phyloP scores from a whole-genome alignment of 2,329 filamentous ascomycete species.

The Trichoderma sp. region DNA sequence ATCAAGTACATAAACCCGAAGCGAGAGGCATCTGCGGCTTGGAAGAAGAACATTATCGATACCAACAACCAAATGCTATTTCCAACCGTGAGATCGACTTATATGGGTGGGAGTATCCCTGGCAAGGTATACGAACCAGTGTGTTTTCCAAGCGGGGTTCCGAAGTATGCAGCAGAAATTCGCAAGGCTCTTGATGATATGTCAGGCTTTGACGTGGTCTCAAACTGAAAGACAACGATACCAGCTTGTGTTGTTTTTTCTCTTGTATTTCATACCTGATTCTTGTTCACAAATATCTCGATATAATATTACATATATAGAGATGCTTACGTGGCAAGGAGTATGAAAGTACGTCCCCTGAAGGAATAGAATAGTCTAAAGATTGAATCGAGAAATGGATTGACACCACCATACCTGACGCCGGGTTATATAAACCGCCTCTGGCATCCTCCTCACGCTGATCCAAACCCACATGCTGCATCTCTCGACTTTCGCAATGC shows the following conservation, averaged over 20 bases:
- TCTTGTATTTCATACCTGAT: neutral
- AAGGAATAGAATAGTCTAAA: too few species aligned
- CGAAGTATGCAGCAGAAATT: constrained; percentile 34
- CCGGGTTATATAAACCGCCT: constrained; percentile 39
- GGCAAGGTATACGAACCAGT: constrained; percentile 52
- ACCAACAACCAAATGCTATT: constrained; percentile 47
- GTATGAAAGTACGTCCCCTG: neutral
- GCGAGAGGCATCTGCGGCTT: constrained; percentile 42
- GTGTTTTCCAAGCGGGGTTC: constrained; percentile 44
- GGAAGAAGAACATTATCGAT: constrained; percentile 49
- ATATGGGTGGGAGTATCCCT: constrained; percentile 55
- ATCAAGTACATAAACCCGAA: constrained; percentile 52
- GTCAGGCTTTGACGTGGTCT: constrained; percentile 36
- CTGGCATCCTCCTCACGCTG: constrained; percentile 34
- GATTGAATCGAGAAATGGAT: too few species aligned
- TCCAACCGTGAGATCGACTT: constrained; percentile 48
- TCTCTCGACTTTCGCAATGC: constrained; percentile 30
- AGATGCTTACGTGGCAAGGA: neutral
- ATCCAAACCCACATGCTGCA: constrained; percentile 28
- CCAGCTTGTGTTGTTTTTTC: neutral
- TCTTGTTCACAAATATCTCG: neutral
- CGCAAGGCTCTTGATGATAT: constrained; percentile 34
- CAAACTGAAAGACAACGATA: neutral
- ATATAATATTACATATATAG: neutral
- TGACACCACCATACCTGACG: constrained; percentile 38